phyloP scores from a whole-genome alignment of 2,329 filamentous ascomycete species.

The Hypocreales sp. region DNA sequence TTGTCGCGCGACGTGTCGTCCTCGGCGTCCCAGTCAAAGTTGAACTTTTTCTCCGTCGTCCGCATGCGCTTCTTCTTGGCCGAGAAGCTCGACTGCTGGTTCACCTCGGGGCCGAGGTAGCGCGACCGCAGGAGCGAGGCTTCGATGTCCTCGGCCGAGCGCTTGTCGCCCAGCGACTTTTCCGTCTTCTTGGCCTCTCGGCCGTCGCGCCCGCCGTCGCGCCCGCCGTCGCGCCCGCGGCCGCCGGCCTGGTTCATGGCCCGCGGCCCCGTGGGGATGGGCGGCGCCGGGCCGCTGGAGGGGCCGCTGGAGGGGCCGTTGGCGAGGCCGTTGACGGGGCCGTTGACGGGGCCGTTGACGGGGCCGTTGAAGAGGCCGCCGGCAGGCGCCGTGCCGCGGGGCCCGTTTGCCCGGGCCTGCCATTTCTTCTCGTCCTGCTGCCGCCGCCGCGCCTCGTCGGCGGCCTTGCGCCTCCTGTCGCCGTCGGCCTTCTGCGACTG shows the following conservation, averaged over 20 bases:
- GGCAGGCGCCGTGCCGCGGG: conserved; percentile 5
- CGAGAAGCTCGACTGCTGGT: conserved; percentile 70
- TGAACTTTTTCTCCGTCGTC: conserved; percentile 94
- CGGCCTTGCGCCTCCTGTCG: conserved; percentile 31
- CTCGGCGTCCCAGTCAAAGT: conserved; percentile 92
- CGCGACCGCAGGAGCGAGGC: conserved; percentile 59
- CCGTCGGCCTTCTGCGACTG: conserved; percentile 58
- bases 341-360: conserved; percentile 8
- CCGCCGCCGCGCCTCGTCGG: conserved; percentile 52
- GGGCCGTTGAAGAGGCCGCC: conserved; percentile 9
- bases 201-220: conserved; percentile 21
- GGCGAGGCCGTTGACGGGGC: conserved; percentile 6
- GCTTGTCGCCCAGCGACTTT: conserved; percentile 19
- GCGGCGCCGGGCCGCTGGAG: conserved; percentile 5
- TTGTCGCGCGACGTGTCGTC: conserved; percentile 63
- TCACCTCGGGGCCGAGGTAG: conserved; percentile 85
- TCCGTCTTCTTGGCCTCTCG: conserved; percentile 21
- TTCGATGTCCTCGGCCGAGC: conserved; percentile 47
- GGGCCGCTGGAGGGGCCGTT: not conserved
- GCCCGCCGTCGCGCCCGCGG: conserved; percentile 21
- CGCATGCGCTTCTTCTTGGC: conserved; percentile 91
- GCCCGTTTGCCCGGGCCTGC: conserved; percentile 12
- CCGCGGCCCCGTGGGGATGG: conserved; percentile 55
- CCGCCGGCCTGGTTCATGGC: conserved; percentile 39
- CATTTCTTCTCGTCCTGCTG: conserved; percentile 43